Percentiles rank a stretch among this genome's conserved stretches.
phyloP scores from a whole-genome alignment of 352 stramenopile genomes.

The Aphanomyces astaci region DNA sequence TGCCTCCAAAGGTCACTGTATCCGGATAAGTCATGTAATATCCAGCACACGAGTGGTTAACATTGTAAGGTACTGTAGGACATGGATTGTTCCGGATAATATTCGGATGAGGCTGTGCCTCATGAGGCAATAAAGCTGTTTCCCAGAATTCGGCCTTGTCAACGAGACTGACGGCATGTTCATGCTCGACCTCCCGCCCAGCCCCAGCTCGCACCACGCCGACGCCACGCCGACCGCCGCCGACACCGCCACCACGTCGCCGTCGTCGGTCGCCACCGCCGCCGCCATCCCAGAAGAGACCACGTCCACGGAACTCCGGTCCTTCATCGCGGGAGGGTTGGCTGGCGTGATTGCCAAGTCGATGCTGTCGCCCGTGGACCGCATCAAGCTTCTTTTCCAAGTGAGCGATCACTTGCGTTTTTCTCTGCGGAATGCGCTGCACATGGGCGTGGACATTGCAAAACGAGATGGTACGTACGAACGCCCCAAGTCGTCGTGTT shows the following conservation, averaged over 20 bases:
- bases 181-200: slow-evolving; percentile 31
- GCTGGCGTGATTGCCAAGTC: slow-evolving; percentile 76
- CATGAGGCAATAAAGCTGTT: too few species aligned
- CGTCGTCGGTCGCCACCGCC: background rate
- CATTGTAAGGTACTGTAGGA: too few species aligned
- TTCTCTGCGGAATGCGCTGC: slow-evolving; percentile 59
- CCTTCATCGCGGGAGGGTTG: slow-evolving; percentile 62
- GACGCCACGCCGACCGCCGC: background rate
- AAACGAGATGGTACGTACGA: slow-evolving; percentile 20
- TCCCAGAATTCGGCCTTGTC: slow-evolving; percentile 58
- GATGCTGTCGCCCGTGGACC: slow-evolving; percentile 58
- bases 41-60: too few species aligned
- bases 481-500: too few species aligned
- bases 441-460: slow-evolving; percentile 47
- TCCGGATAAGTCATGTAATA: too few species aligned
- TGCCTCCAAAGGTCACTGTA: too few species aligned
- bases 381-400: slow-evolving; percentile 83
- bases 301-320: slow-evolving; percentile 35
- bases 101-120: too few species aligned
- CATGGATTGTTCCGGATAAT: too few species aligned
- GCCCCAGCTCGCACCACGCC: background rate
- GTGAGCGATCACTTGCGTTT: slow-evolving; percentile 65
- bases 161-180: slow-evolving; percentile 66
- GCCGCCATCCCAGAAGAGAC: slow-evolving; percentile 47
- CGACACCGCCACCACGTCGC: background rate